Base-by-base conservation (phyloP, 2,329 filamentous ascomycete genomes). In the Thermomyces lanuginosus region DNA sequence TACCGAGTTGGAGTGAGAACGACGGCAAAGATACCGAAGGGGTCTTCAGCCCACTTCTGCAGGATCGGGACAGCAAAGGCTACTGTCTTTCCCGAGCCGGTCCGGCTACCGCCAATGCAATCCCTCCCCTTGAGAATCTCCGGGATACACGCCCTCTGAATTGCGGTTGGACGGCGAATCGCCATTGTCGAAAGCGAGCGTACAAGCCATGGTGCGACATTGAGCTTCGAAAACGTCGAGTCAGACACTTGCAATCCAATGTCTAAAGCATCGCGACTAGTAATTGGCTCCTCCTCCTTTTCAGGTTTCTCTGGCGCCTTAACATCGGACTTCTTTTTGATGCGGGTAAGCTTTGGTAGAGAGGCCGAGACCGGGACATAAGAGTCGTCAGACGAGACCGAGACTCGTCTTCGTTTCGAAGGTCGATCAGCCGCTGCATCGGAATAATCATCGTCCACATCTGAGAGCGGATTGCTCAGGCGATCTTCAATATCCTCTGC, bases 61-160 rank as follows among this genome's bases (percentile, higher is more conserved):
- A 98, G 60, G 33, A 98, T 92, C 0, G 89, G 89, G 6, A 84
- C 82, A 1, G 86, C 80, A 53, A 98, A 98, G 1, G 89, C 84
- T 22, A 95, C 75, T 3, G 89, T 98, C 60, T 98, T 98, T 56
- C 89, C 89, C 8, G 86, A 93, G 61, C 89, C 89, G 0, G 89
- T 98, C 36, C 83, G 69, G 46, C 81, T 92, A 19, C 84, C 84
- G 46, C 89, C 89, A 41, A 98, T 93, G 48, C 83, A 93, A 55
- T 98, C 84, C 41, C 79, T 69, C 4, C 89, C 89, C 41, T 81
- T 76, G 17, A 98, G 53, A 33, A 95, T 93, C 48, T 89, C 78
- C 1, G 86, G 84, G 44, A 98, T 95, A 48, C 81, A 92, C 27
- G 73, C 76, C 44, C 78, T 81, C 43, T 98, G 89, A 60, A 98